Evolutionary conservation across 1,284 basidiomycete species (phyloP), one percentile per base, ranked within the genome.

Genomic region (Tremellales sp.): DNA sequence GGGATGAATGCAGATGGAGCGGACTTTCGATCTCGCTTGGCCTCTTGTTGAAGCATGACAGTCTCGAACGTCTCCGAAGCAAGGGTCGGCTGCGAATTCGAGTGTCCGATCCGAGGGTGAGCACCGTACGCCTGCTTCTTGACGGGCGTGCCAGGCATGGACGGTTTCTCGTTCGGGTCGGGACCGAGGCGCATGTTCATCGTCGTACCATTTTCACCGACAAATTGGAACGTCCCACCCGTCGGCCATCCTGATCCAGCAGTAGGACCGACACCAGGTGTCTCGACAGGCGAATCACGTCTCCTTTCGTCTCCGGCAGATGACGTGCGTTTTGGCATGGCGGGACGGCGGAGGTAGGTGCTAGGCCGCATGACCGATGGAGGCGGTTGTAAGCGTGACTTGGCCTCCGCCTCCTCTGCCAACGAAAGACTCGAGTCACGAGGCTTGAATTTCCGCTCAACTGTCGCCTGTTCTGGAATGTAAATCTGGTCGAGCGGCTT

Each of bases 141-240:
- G 48, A 76, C 72, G 0, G 74, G 74, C 8, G 74, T 76, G 40
- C 61, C 69, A 8, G 74, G 74, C 74, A 76, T 76, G 26, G 53
- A 53, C 0, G 59, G 61, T 49, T 68, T 69, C 13, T 61, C 60
- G 4, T 73, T 70, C n/a, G 13, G 15, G n/a, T 12, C 43, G 33
- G 44, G 19, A 43, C 54, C 40, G 36, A 54, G 33, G 26, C 45
- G 54, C 23, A 70, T 51, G 25, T 50, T 60, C 29, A 73, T 49
- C 27, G 58, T 57, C 0, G 62, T 56, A 5, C 59, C 70, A 29
- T 56, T 61, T 13, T 66, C 65, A 24, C 68, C 70, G 2, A 74
- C 49, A 49, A 73, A 74, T 45, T 67, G 64, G 49, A 74, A 75
- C 26, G 65, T 58, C 15, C 55, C 59, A 45, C 46, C 51, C 10